phyloP scores from a whole-genome alignment of 73 alveolate species.

The Blepharisma stoltei region DNA sequence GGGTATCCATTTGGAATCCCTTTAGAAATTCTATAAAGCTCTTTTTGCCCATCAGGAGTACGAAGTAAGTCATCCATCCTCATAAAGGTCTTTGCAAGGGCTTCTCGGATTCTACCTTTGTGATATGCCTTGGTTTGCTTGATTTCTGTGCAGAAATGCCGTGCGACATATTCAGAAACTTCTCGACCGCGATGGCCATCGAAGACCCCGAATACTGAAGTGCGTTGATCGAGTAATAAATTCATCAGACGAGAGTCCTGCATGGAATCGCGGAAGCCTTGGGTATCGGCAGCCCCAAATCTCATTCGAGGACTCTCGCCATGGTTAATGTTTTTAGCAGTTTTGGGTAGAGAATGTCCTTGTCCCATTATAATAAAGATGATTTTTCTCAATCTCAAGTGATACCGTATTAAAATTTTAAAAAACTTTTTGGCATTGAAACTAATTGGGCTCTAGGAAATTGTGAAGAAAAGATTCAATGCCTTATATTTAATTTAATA shows the following conservation, averaged over 20 bases:
- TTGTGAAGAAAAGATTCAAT: too few species aligned
- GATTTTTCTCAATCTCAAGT: too few species aligned
- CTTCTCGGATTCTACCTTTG: constrained; percentile 67
- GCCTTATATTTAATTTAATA: too few species aligned
- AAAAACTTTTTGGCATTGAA: too few species aligned
- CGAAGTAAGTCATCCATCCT: constrained; percentile 79
- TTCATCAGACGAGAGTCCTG: constrained; percentile 81
- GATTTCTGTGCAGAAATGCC: constrained; percentile 57
- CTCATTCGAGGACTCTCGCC: constrained; percentile 43
- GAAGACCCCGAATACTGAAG: constrained; percentile 86
- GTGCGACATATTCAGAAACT: constrained; percentile 74
- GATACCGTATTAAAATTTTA: too few species aligned
- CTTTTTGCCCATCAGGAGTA: constrained; percentile 65
- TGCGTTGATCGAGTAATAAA: constrained; percentile 52
- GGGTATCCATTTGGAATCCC: not conserved
- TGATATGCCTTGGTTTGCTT: constrained; percentile 53
- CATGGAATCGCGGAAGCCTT: constrained; percentile 76
- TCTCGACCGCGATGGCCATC: constrained; percentile 97
- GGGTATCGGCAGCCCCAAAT: constrained; percentile 85
- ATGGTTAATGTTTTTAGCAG: constrained; percentile 32
- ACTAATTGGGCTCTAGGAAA: too few species aligned
- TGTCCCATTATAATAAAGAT: too few species aligned
- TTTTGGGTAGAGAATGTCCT: constrained; percentile 52
- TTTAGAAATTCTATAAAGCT: constrained; percentile 37
- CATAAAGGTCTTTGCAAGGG: constrained; percentile 75